Conservation (phyloP, 352 stramenopile species). For the Phytophthora citricola region DNA sequence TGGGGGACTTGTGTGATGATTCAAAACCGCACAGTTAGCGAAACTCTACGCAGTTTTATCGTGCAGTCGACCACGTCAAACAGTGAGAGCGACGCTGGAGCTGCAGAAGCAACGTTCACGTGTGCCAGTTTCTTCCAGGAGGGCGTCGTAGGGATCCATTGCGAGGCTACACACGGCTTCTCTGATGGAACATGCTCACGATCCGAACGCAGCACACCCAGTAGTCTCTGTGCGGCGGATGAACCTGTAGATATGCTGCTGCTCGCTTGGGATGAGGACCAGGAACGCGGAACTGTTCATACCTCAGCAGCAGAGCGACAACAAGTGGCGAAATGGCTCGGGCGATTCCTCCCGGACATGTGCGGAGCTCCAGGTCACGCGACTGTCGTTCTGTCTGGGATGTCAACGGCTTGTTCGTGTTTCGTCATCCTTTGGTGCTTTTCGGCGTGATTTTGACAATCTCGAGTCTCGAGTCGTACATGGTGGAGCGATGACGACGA, state of each 20-base stretch:
- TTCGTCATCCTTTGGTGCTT: slow-evolving; percentile 41
- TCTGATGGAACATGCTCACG: slow-evolving; percentile 30
- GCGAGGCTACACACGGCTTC: slow-evolving; percentile 34
- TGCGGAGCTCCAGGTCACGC: slow-evolving; percentile 45
- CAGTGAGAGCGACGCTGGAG: background rate
- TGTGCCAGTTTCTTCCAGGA: slow-evolving; percentile 49
- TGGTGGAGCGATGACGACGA: slow-evolving; percentile 34
- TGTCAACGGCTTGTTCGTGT: slow-evolving; percentile 31
- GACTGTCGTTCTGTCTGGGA: slow-evolving; percentile 34
- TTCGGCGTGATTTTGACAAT: slow-evolving; percentile 48
- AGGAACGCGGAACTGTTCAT: slow-evolving; percentile 31
- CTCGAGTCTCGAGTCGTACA: slow-evolving; percentile 51
- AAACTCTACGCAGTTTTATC: slow-evolving; percentile 28
- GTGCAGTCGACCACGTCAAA: slow-evolving; percentile 15
- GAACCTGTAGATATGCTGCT: slow-evolving; percentile 44
- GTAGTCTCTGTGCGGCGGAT: slow-evolving; percentile 39
- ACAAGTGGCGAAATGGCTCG: slow-evolving; percentile 44
- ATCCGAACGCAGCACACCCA: slow-evolving; percentile 28
- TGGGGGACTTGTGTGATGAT: slow-evolving; percentile 66
- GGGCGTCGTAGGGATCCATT: slow-evolving; percentile 39
- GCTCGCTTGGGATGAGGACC: slow-evolving; percentile 36
- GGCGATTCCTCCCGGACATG: slow-evolving; percentile 45
- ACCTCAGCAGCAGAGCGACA: slow-evolving; percentile 14
- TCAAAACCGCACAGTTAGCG: slow-evolving; percentile 32
- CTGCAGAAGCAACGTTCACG: slow-evolving; percentile 43